These are phyloP conservation scores for California macrophylla DNA, from an alignment of 441 rosid genomes.

Conservation along the genomic window DNA sequence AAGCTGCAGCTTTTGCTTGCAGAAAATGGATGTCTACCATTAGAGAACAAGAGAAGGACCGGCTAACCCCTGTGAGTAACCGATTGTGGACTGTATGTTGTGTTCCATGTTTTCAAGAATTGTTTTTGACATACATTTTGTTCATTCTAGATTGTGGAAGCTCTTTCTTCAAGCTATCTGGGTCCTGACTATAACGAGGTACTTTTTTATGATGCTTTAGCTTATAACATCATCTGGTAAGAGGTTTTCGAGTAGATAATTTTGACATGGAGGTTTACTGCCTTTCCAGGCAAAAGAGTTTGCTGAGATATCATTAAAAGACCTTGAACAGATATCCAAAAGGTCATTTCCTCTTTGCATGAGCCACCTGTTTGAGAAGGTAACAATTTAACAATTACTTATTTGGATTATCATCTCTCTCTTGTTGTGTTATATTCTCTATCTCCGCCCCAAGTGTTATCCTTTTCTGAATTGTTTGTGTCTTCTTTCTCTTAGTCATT, in stretches of 20 bases:
- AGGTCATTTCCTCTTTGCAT: constrained; percentile 77
- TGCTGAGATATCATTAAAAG: constrained; percentile 68
- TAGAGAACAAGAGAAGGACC: constrained; percentile 72
- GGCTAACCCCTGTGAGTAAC: constrained; percentile 64
- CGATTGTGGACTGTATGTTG: constrained; percentile 12
- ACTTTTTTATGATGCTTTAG: constrained; percentile 12
- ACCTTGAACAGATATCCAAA: constrained; percentile 60
- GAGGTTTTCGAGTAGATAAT: constrained; percentile 12
- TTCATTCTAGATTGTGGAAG: constrained; percentile 64
- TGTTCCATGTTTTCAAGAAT: constrained; percentile 5
- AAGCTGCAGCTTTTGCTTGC: constrained; percentile 18
- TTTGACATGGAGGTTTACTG: constrained; percentile 15
- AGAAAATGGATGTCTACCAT: constrained; percentile 81
- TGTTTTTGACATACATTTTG: constrained; percentile 5
- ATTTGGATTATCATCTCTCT: not conserved
- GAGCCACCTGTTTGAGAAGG: constrained; percentile 6
- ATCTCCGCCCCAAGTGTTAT: not conserved
- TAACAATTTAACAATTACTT: not conserved
- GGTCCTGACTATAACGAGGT: constrained; percentile 96
- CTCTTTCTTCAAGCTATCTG: constrained; percentile 58
- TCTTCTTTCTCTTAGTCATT: not conserved
- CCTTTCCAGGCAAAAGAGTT: constrained; percentile 55
- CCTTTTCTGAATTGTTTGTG: not conserved
- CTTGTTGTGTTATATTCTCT: not conserved
- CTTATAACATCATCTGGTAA: constrained; percentile 8